A percentile compares a stretch with the other conserved stretches of the same genome.
Conservation (phyloP, 805 yeast genomes). For the Wickerhamomyces bisporus region DNA sequence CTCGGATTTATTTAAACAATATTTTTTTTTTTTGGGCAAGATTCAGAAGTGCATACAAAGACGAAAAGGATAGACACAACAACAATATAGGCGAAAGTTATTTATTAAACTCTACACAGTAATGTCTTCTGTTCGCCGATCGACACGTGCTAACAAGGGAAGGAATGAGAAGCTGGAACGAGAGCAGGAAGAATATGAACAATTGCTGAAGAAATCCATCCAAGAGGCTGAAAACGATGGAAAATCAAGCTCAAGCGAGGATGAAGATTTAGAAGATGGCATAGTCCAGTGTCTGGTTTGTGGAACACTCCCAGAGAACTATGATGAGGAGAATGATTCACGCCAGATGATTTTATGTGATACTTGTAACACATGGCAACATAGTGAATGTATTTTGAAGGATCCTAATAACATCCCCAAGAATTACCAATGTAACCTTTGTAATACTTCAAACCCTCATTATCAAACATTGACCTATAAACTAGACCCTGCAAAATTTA, state of each 20-base stretch:
- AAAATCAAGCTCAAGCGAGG: constrained; percentile 16
- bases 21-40: too few relatives aligned
- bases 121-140: constrained; percentile 31
- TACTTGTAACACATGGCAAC: constrained; percentile 67
- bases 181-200: constrained; percentile 26
- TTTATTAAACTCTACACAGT: too few relatives aligned
- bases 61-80: too few relatives aligned
- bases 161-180: constrained; percentile 27
- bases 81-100: too few relatives aligned
- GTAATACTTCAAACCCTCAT: constrained; percentile 33
- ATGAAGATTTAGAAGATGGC: constrained; percentile 22
- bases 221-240: constrained; percentile 11
- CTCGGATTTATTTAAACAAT: neutral
- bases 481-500: constrained; percentile 28
- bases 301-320: constrained; percentile 53
- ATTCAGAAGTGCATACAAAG: too few relatives aligned
- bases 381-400: constrained; percentile 54
- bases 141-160: constrained; percentile 40
- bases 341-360: constrained; percentile 67
- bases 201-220: constrained; percentile 10
- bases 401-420: constrained; percentile 37
- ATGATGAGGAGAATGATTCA: constrained; percentile 50
- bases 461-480: constrained; percentile 30
- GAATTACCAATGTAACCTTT: constrained; percentile 48
- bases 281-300: constrained; percentile 58